Conservation (phyloP, 768 basidiomycete genomes). For the Tylopilus subfusipes region DNA sequence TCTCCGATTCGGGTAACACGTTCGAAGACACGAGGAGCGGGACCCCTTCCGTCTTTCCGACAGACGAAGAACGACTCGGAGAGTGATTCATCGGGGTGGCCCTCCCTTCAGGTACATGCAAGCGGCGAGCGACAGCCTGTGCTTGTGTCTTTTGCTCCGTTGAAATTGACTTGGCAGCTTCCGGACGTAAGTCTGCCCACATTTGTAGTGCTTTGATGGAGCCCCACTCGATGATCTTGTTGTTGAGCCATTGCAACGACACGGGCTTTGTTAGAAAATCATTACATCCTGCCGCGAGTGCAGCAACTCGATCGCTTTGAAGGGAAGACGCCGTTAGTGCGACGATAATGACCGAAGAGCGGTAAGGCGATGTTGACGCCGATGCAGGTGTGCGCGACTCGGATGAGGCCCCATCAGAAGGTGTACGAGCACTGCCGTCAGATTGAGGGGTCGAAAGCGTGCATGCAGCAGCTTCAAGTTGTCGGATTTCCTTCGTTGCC, state of each 20-base stretch:
- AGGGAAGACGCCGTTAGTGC: conserved; percentile 96
- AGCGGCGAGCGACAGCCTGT: conserved; percentile 42
- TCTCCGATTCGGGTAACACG: conserved; percentile 16
- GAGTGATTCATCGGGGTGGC: conserved; percentile 34
- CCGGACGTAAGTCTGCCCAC: conserved; percentile 81
- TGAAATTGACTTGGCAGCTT: conserved; percentile 46
- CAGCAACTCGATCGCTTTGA: conserved; percentile 92
- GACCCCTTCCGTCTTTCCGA: conserved; percentile 24
- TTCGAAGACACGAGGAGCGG: conserved; percentile 18
- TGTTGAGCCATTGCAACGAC: conserved; percentile 90
- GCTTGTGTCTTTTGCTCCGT: conserved; percentile 47
- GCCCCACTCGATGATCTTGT: conserved; percentile 99
- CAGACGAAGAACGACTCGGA: conserved; percentile 39
- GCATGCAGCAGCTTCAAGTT: conserved; percentile 71
- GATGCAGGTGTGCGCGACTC: conserved; percentile 43
- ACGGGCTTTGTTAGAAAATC: conserved; percentile 99
- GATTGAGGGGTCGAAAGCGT: conserved; percentile 65
- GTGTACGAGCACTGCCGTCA: conserved; percentile 45
- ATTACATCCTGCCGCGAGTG: conserved; percentile 98
- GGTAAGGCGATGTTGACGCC: conserved; percentile 57
- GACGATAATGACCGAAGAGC: conserved; percentile 96
- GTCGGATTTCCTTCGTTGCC: conserved; percentile 93
- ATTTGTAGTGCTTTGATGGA: conserved; percentile 92
- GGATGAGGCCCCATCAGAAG: conserved; percentile 49
- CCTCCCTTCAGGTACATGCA: conserved; percentile 49